Conservation (phyloP, 2,329 filamentous ascomycete genomes). For the Penicillium sp. region DNA sequence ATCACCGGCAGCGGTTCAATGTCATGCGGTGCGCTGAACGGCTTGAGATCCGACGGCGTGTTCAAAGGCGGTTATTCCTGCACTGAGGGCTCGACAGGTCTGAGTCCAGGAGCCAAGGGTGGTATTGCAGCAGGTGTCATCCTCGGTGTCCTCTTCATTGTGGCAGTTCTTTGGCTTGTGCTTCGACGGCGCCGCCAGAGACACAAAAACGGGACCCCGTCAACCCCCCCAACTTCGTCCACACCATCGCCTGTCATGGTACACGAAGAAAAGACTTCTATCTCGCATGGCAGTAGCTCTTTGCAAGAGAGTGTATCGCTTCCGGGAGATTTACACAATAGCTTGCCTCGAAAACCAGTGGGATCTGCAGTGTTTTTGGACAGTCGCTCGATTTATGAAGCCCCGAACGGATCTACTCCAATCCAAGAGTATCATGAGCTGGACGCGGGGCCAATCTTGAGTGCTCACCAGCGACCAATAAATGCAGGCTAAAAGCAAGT, state of each 20-base stretch:
- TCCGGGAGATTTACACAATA: background rate
- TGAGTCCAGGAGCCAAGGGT: slow-evolving; percentile 30
- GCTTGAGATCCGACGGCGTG: slow-evolving; percentile 12
- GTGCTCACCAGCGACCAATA: slow-evolving; percentile 21
- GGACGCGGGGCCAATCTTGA: slow-evolving; percentile 18
- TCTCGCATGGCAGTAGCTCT: background rate
- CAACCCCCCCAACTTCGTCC: background rate
- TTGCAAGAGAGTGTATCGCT: slow-evolving; percentile 1
- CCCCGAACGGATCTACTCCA: slow-evolving; percentile 8
- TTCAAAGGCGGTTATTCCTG: slow-evolving; percentile 25
- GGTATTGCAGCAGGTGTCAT: slow-evolving; percentile 42
- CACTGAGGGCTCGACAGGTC: slow-evolving; percentile 9
- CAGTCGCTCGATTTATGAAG: slow-evolving; percentile 20
- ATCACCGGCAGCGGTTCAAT: slow-evolving; percentile 24
- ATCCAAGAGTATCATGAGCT: slow-evolving; percentile 18
- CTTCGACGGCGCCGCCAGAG: slow-evolving; percentile 16
- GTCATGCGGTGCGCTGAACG: slow-evolving; percentile 24
- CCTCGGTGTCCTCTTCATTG: slow-evolving; percentile 33
- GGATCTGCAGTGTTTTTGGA: slow-evolving; percentile 15
- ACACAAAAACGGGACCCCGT: background rate
- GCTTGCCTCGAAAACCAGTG: slow-evolving; percentile 18
- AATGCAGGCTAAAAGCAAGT: slow-evolving; percentile 1
- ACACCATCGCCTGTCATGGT: background rate
- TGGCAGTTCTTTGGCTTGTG: slow-evolving; percentile 20
- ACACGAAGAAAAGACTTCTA: slow-evolving; percentile 8